Evolutionary conservation across 345 rosid species (phyloP).

Genomic region (Euphorbia tirucalli): DNA sequence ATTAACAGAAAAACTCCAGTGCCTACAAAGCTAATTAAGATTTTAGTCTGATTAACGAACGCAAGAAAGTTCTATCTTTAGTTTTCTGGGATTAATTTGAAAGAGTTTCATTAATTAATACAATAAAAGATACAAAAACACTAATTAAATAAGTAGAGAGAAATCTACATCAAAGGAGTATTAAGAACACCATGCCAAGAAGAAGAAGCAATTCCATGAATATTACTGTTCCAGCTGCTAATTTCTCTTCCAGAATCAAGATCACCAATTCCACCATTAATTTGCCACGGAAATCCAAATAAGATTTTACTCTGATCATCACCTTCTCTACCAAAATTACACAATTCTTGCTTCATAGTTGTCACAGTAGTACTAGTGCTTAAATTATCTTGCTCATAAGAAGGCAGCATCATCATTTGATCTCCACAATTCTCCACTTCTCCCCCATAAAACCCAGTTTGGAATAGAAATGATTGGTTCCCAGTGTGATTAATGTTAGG

Average conservation of each 20-base stretch:
- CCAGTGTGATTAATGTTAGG: too few relatives aligned
- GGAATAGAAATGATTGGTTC: slow-evolving; percentile 21
- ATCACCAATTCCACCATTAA: slow-evolving; percentile 40
- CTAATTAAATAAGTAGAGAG: neutral
- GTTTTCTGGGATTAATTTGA: neutral
- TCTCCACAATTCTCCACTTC: slow-evolving; percentile 31
- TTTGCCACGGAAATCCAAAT: slow-evolving; percentile 78
- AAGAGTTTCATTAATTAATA: neutral
- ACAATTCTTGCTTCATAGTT: slow-evolving; percentile 59
- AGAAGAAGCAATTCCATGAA: slow-evolving; percentile 17
- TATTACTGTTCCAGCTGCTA: slow-evolving; percentile 11
- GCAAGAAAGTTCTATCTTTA: slow-evolving; percentile 14
- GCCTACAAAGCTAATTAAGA: slow-evolving; percentile 18
- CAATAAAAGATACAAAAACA: neutral
- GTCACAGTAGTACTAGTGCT: slow-evolving; percentile 26
- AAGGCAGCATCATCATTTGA: slow-evolving; percentile 27
- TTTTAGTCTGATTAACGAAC: slow-evolving; percentile 18
- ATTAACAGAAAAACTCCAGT: slow-evolving; percentile 23
- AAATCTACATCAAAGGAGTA: slow-evolving; percentile 22
- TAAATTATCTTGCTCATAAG: slow-evolving; percentile 22
- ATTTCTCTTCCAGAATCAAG: slow-evolving; percentile 21
- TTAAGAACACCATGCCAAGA: slow-evolving; percentile 30
- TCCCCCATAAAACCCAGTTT: slow-evolving; percentile 44
- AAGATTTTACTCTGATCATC: slow-evolving; percentile 36
- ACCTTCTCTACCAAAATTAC: slow-evolving; percentile 30